Conservation (phyloP, 495 filamentous ascomycete species). For the Rusavskia elegans region DNA sequence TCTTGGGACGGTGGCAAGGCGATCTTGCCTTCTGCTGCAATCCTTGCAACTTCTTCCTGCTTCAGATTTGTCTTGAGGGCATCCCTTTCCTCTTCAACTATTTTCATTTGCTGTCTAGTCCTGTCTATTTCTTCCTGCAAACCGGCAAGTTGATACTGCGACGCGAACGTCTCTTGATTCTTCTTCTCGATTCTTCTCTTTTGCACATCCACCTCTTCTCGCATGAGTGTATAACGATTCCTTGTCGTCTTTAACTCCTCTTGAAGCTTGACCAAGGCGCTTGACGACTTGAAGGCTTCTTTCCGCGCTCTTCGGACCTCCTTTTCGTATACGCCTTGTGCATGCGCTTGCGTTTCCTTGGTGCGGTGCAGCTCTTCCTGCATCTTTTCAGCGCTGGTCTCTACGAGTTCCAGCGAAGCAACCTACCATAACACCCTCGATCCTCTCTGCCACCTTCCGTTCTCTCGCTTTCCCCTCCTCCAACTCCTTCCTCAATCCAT, state of each 20-base stretch:
- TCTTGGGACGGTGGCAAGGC: constrained; percentile 32
- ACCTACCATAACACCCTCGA: constrained; percentile 59
- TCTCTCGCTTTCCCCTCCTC: constrained; percentile 60
- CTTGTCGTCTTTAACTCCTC: constrained; percentile 64
- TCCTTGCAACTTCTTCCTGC: constrained; percentile 40
- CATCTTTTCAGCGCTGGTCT: constrained; percentile 1
- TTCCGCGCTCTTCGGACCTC: constrained; percentile 69
- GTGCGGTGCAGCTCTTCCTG: constrained; percentile 60
- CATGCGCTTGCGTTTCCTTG: constrained; percentile 62
- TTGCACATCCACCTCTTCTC: constrained; percentile 37
- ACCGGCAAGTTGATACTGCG: constrained; percentile 54
- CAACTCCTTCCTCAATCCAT: constrained; percentile 34
- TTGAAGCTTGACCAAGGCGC: constrained; percentile 57
- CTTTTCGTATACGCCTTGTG: constrained; percentile 64
- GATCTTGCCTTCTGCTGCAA: constrained; percentile 49
- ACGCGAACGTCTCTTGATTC: constrained; percentile 60
- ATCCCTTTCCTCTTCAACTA: constrained; percentile 58
- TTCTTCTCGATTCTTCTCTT: constrained; percentile 25
- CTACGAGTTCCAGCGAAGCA: neutral
- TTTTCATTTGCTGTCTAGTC: constrained; percentile 42
- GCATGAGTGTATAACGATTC: constrained; percentile 32
- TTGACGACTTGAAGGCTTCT: constrained; percentile 72
- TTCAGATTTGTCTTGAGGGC: constrained; percentile 43
- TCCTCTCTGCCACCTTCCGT: constrained; percentile 55
- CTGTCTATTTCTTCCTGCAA: constrained; percentile 60